These are phyloP conservation scores for Rhodocollybia butyracea DNA, from an alignment of 768 basidiomycete genomes.

Conservation along the genomic window DNA sequence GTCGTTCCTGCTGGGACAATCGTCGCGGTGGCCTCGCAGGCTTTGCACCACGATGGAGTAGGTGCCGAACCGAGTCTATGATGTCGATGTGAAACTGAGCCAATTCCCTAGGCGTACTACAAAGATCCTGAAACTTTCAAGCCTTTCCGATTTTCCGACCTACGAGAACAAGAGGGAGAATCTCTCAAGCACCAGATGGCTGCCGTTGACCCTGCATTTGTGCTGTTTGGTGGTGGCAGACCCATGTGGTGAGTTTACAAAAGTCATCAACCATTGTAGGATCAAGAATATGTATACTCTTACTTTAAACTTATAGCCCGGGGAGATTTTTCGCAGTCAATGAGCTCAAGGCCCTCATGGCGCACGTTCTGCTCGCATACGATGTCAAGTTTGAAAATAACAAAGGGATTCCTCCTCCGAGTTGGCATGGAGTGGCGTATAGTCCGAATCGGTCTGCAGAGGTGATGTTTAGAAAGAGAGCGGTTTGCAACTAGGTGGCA, in stretches of 20 bases:
- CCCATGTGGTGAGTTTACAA: constrained; percentile 4
- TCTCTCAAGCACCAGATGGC: background rate
- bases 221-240: constrained; percentile 8
- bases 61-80: background rate
- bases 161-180: too few species aligned
- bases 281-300: background rate
- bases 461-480: constrained; percentile 3
- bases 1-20: constrained; percentile 27
- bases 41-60: constrained; percentile 29
- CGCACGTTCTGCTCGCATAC: constrained; percentile 26
- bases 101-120: background rate
- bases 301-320: background rate
- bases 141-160: too few species aligned
- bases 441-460: constrained; percentile 5
- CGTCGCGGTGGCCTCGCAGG: constrained; percentile 16
- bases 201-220: background rate
- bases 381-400: constrained; percentile 31
- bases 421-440: constrained; percentile 18
- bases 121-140: constrained; percentile 5
- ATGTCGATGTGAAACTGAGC: background rate
- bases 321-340: constrained; percentile 28
- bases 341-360: constrained; percentile 27
- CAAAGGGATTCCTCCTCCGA: constrained; percentile 26
- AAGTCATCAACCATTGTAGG: background rate
- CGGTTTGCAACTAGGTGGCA: too few species aligned